Base-by-base conservation (phyloP, 495 filamentous ascomycete genomes). In the Alectoria sarmentosa region DNA sequence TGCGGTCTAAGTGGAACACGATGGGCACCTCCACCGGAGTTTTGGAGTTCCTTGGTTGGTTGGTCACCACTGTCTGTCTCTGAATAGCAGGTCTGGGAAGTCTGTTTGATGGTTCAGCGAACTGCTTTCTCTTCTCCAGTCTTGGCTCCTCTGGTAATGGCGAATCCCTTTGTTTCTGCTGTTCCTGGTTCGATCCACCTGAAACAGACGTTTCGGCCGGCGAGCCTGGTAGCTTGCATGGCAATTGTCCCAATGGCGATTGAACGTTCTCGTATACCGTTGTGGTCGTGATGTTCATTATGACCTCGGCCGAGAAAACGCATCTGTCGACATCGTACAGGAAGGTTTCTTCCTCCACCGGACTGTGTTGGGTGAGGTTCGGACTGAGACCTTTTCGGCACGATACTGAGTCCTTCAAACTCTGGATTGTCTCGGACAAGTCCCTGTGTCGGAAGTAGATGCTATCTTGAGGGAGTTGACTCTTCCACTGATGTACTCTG, bases 401-500 rank as follows among this genome's bases (percentile, higher is more conserved):
- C 9, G 52, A 60, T 10, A 68, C 57, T 19, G 63, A 60, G 28
- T 61, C 42, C n/a, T 52, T 61, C 38, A 70, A 49, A 52, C 21
- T 34, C 21, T 62, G 54, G 23, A 61, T 68, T 30, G 66, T 42
- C 34, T 61, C 34, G 4, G 57, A 64, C 3, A 68, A n/a, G 26
- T 54, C 41, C 26, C 57, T 61, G 4, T 67, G 60, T 7, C 59
- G 52, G 36, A 41, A 41, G 17, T 63, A 52, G 21, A 64, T 59
- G 30, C 57, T 60, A 19, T 68, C 66, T 26, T 66, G 60, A 23
- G 60, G 54, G 15, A 38, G 23, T 10, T 66, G 63, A 23, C 49
- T 56, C 38, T 66, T 70, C 63, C 69, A 68, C 13, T 62, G 69
- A 60, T 68, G 34, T 36, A 66, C 64, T 36, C 66, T 70, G 32